Conservation (phyloP, 306 rosid species). For the Malus orientalis region DNA sequence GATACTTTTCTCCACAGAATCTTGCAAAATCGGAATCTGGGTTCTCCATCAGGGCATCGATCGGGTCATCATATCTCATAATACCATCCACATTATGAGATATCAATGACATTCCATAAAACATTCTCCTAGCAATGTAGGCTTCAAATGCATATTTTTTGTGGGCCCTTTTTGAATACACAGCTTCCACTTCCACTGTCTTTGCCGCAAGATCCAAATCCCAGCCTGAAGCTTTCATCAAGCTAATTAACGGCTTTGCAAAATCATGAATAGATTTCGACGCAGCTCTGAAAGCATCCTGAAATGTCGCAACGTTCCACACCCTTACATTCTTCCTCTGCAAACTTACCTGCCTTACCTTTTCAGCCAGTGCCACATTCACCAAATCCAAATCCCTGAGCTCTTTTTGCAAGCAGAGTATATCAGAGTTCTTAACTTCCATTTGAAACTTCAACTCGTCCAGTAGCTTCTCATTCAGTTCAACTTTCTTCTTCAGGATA, state of each 20-base stretch:
- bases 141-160: conserved; percentile 86
- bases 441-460: conserved; percentile 45
- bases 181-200: conserved; percentile 42
- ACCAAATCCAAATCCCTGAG: conserved; percentile 37
- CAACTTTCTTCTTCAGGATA: conserved; percentile 34
- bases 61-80: conserved; percentile 55
- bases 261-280: conserved; percentile 72
- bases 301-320: conserved; percentile 34
- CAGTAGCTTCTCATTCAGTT: conserved; percentile 34
- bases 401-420: conserved; percentile 25
- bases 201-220: conserved; percentile 58
- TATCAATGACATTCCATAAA: conserved; percentile 24
- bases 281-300: conserved; percentile 40
- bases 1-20: conserved; percentile 54
- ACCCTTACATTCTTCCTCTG: conserved; percentile 32
- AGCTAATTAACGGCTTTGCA: conserved; percentile 62
- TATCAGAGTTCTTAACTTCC: conserved; percentile 39
- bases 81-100: conserved; percentile 33
- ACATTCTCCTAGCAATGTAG: conserved; percentile 63
- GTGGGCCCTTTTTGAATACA: conserved; percentile 56
- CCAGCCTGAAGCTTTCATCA: conserved; percentile 89
- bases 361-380: conserved; percentile 33
- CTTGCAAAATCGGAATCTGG: conserved; percentile 66
- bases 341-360: conserved; percentile 31
- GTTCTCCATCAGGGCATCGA: conserved; percentile 45